A percentile compares a stretch with the other conserved stretches of the same genome.
Evolutionary conservation across 139 green algal species (phyloP).

Genomic region (Astrephomene gubernaculifera): DNA sequence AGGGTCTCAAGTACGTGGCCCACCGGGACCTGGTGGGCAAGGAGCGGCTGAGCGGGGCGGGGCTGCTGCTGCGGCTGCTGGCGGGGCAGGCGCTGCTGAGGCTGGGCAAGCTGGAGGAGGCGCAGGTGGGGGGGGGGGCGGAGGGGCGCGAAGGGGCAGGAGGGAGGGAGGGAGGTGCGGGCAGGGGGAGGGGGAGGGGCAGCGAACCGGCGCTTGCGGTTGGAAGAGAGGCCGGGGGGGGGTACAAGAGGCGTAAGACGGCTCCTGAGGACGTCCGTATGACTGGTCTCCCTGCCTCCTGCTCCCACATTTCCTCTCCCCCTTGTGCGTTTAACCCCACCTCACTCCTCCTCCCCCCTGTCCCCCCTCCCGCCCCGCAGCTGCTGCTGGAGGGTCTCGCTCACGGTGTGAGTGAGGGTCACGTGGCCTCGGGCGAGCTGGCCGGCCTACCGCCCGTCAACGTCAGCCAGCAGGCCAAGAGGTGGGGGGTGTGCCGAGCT

Average conservation of each 20-base stretch:
- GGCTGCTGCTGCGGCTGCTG: conserved; percentile 53
- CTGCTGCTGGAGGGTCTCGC: conserved; percentile 49
- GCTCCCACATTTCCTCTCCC: background rate
- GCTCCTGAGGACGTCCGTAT: no score
- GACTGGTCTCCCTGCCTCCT: no score
- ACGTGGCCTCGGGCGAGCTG: conserved; percentile 74
- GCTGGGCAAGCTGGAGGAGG: conserved; percentile 48
- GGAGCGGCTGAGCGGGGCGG: conserved; percentile 46
- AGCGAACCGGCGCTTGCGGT: no score
- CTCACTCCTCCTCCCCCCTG: background rate
- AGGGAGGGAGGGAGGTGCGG: background rate
- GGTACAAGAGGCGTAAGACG: no score
- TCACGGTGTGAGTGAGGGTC: conserved; percentile 78
- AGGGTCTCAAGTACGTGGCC: conserved; percentile 60
- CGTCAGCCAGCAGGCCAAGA: conserved; percentile 79
- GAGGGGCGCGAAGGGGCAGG: background rate
- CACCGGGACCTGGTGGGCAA: conserved; percentile 52
- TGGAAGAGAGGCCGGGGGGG: no score
- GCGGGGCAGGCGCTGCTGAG: conserved; percentile 58
- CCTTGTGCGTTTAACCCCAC: background rate
- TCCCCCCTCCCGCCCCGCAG: background rate
- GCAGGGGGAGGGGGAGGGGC: no score
- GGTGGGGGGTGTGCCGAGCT: background rate
- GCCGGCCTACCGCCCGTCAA: conserved; percentile 69
- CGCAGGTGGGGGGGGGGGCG: conserved; percentile 17